Base-by-base conservation (phyloP, 441 rosid species). In the Gossypium trilobum region DNA sequence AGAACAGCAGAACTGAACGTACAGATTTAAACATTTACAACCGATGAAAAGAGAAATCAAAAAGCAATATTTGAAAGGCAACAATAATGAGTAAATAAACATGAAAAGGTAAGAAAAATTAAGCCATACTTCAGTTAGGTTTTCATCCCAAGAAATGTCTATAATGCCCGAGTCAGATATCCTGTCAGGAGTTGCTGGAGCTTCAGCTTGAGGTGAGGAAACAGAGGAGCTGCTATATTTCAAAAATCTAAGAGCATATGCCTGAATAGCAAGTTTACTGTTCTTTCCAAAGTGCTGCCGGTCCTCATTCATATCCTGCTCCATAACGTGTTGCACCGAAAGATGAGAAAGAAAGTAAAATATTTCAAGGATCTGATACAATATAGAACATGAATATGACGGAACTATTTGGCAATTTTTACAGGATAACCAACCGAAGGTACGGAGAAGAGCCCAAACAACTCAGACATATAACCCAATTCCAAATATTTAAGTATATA, bases 211-310 rank as follows among this genome's bases (percentile, higher is more conserved):
- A 79, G 75, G 79, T 67, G 82, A 71, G 76, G 83, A 85, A 76
- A 79, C 77, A 66, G 77, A 68, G 77, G 82, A 80, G 71, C 75
- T 77, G 77, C 79, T 88, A 75, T 72, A 84, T 79, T 85, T 84
- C 85, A 96, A 83, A 86, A 85, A 96, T 77, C 88, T 88, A 60
- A 86, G 75, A 60, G 98, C 99, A 85, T 93, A 96, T 69, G 81
- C 88, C 83, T 69, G 83, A 79, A 96, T 74, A 17, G 86, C 81
- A 73, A 23, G 73, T 72, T 73, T 83, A 33, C 51, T n/a, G 64
- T 73, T 78, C 73, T 78, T 83, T 68, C 84, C 67, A 22, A 83
- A 71, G 78, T 27, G 86, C 13, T 31, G 73, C 73, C 77, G 74
- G 46, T 79, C 82, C 73, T 82, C 81, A 77, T 72, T 76, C 20